Base-by-base conservation (phyloP, 202 grass and related monocot genomes). In the Schoenoplectus triqueter region DNA sequence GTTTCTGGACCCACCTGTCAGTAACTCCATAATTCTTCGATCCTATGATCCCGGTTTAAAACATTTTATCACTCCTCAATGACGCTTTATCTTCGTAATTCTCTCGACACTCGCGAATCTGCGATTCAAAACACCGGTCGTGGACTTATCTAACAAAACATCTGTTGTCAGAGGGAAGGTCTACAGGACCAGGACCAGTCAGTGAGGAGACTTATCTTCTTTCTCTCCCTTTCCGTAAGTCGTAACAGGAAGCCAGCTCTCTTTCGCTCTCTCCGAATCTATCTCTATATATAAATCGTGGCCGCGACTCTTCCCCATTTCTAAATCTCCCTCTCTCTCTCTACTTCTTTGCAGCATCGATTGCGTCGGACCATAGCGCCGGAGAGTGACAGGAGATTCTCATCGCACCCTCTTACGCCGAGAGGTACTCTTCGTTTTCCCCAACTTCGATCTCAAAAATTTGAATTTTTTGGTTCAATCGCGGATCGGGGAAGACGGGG, bases 221-320 rank as follows among this genome's bases (percentile, higher is more conserved):
- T 20, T 83, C 42, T 55, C 7, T 14, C 62, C 66, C 78, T 80
- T 13, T 18, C 19, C 59, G 21, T 15, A 21, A 82, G 31, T 55
- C 57, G 39, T 60, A 64, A 62, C 77, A 80, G 55, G 42, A 82
- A 19, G 59, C 80, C 62, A 83, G 64, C 81, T 59, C 44, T 83
- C 64, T 83, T 66, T 50, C 46, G 39, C 39, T 79, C 14, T 45
- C 75, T 75, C 54, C 22, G 51, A 77, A 79, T 79, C 55, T 45
- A 61, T 78, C 75, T 78, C 45, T 68, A 83, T 83, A 71, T 83
- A 83, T 69, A 69, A 46, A 57, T 70, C 81, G 81, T 83, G 81
- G 81, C n/a, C 49, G 9, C 81, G 46, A 83, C 81, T 83, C 64
- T 71, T 31, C 81, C 39, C 49, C 39, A 56, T 82, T 71, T 83